A percentile compares a stretch with the other conserved stretches of the same genome.
These are phyloP conservation scores for Teratosphaeria destructans DNA, from an alignment of 2,329 filamentous ascomycete species.

Conservation along the genomic window DNA sequence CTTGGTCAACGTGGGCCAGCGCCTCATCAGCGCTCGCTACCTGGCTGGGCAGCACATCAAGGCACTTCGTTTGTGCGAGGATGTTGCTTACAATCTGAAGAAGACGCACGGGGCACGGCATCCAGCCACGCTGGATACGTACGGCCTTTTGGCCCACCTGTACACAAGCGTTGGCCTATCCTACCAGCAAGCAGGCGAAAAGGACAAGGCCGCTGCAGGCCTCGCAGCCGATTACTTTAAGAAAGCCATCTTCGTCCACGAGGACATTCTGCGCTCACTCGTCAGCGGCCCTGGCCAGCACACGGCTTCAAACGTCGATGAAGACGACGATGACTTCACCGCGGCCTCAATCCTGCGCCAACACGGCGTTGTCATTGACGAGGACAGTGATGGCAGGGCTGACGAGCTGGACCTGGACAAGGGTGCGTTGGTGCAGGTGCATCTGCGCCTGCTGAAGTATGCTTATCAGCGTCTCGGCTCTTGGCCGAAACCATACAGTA, in stretches of 20 bases:
- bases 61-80: constrained; percentile 39
- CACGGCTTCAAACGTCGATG: constrained; percentile 15
- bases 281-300: constrained; percentile 10
- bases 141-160: constrained; percentile 39
- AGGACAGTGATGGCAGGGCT: constrained; percentile 15
- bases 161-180: constrained; percentile 34
- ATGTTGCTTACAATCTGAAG: constrained; percentile 47
- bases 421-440: constrained; percentile 24
- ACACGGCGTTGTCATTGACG: constrained; percentile 23
- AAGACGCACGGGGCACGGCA: constrained; percentile 42
- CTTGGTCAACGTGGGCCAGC: constrained; percentile 42
- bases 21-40: constrained; percentile 44
- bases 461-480: constrained; percentile 33
- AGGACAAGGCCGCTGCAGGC: constrained; percentile 24
- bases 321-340: constrained; percentile 28
- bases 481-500: constrained; percentile 38
- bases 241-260: constrained; percentile 27
- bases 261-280: constrained; percentile 21
- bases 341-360: constrained; percentile 27
- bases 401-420: constrained; percentile 15
- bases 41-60: constrained; percentile 35
- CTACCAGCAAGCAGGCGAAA: constrained; percentile 27
- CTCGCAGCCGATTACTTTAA: constrained; percentile 31
- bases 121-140: constrained; percentile 39
- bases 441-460: constrained; percentile 28